Percentiles rank a stretch among this genome's conserved stretches.
These are phyloP conservation scores for Fusarium ramigenum DNA, from an alignment of 2,329 filamentous ascomycete species.

Conservation along the genomic window DNA sequence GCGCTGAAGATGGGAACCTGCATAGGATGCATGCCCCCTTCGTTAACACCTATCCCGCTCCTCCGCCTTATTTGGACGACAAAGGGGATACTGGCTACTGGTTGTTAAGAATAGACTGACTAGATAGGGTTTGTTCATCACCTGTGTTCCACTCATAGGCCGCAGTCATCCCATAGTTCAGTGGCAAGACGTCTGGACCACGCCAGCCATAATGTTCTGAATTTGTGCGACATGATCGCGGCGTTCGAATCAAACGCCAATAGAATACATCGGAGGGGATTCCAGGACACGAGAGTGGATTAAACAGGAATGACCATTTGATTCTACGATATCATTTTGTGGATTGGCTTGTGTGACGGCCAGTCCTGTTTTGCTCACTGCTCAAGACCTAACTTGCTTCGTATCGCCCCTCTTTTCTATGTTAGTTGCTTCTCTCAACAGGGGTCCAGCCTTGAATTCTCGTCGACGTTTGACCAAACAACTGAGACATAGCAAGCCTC, in stretches of 20 bases:
- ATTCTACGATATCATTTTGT: not conserved
- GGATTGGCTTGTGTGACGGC: not conserved
- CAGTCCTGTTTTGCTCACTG: not conserved
- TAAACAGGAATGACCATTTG: not conserved
- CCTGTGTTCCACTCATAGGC: too few species aligned
- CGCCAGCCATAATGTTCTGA: not conserved
- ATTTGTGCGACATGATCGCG: not conserved
- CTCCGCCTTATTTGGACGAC: not conserved
- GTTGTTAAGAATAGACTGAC: not conserved
- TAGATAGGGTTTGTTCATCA: too few species aligned
- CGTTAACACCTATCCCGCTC: not conserved
- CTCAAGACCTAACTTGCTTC: not conserved
- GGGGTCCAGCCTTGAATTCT: not conserved
- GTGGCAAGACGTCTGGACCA: not conserved
- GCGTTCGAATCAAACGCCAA: accelerated
- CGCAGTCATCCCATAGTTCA: not conserved
- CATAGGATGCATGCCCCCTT: not conserved
- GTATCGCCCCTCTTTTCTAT: not conserved
- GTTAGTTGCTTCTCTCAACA: not conserved
- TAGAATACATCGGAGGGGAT: not conserved
- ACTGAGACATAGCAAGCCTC: conserved; percentile 8
- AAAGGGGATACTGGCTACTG: not conserved
- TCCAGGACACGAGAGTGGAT: not conserved
- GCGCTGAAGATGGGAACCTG: not conserved
- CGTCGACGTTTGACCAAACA: not conserved